These are phyloP conservation scores for Rhodocollybia butyracea DNA, from an alignment of 768 basidiomycete genomes.

Conservation along the genomic window DNA sequence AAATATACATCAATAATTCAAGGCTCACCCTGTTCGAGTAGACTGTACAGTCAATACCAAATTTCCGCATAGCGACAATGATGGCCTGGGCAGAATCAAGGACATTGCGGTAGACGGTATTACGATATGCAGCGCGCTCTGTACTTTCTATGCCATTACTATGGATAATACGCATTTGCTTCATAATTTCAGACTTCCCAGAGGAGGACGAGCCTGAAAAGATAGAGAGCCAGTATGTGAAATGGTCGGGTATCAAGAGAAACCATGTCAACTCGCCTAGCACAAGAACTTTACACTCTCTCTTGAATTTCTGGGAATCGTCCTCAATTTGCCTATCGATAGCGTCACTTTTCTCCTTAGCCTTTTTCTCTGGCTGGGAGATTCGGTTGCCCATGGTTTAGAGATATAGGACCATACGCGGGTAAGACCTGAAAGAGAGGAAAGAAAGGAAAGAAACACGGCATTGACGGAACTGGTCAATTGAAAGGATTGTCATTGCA, in stretches of 20 bases:
- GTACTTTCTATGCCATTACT: slow-evolving; percentile 81
- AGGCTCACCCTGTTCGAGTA: slow-evolving; percentile 58
- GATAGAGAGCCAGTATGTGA: background rate
- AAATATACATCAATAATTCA: background rate
- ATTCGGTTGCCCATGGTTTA: slow-evolving; percentile 65
- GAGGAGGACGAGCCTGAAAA: slow-evolving; percentile 85
- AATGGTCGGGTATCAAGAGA: background rate
- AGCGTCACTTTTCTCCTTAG: slow-evolving; percentile 60
- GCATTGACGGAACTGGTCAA: no score
- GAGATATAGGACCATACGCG: no score
- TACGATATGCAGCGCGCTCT: slow-evolving; percentile 74
- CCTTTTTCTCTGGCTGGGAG: slow-evolving; percentile 53
- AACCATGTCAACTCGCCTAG: slow-evolving; percentile 57
- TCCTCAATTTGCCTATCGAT: slow-evolving; percentile 88
- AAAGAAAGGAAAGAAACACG: no score
- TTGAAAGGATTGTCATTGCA: no score
- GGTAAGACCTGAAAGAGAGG: no score
- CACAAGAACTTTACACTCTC: slow-evolving; percentile 90
- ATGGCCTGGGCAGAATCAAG: slow-evolving; percentile 87
- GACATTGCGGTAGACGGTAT: slow-evolving; percentile 82
- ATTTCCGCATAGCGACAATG: slow-evolving; percentile 81
- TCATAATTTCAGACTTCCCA: slow-evolving; percentile 94
- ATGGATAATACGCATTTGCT: slow-evolving; percentile 99
- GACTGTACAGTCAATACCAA: slow-evolving; percentile 73
- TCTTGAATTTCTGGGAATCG: slow-evolving; percentile 75